Evolutionary conservation across 2,329 filamentous ascomycete species (phyloP).

Genomic region (Colletotrichum sp.): DNA sequence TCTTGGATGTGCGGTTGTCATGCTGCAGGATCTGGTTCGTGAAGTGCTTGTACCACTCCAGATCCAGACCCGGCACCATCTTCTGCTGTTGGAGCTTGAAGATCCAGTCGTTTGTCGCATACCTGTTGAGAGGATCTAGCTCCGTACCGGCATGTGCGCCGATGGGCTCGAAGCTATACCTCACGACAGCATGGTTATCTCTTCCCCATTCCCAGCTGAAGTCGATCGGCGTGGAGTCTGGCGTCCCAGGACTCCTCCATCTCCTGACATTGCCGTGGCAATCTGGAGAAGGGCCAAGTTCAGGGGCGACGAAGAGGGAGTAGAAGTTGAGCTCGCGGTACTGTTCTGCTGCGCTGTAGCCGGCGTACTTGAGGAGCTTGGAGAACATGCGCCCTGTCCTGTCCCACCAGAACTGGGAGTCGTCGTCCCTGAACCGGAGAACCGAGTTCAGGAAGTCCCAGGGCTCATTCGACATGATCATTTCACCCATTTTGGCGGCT

Average conservation of each 20-base stretch:
- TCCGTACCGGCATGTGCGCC: conserved; percentile 8
- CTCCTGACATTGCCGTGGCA: conserved; percentile 8
- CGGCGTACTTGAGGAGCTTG: conserved; percentile 10
- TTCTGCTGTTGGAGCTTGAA: conserved; percentile 3
- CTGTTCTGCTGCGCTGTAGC: conserved; percentile 13
- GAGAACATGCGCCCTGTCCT: conserved; percentile 16
- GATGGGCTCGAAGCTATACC: conserved; percentile 16
- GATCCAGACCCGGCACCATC: conserved; percentile 8
- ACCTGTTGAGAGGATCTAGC: conserved; percentile 11
- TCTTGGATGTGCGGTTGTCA: not conserved
- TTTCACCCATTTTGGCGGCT: conserved; percentile 11
- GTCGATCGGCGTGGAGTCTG: conserved; percentile 15
- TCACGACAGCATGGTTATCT: not conserved
- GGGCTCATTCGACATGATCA: conserved; percentile 13
- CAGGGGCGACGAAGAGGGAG: conserved; percentile 17
- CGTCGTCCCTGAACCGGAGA: conserved; percentile 12
- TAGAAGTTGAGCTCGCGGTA: conserved; percentile 19
- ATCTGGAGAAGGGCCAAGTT: conserved; percentile 14
- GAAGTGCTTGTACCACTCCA: conserved; percentile 17
- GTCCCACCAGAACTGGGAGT: conserved; percentile 19
- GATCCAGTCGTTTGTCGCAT: conserved; percentile 17
- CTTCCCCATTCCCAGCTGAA: conserved; percentile 19
- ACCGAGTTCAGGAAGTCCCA: conserved; percentile 19
- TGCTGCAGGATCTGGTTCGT: conserved; percentile 4
- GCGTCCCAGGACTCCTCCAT: conserved; percentile 13